These are phyloP conservation scores for Yamadazyma kanchanaburiensis DNA, from an alignment of 1,139 yeast species.

Conservation along the genomic window DNA sequence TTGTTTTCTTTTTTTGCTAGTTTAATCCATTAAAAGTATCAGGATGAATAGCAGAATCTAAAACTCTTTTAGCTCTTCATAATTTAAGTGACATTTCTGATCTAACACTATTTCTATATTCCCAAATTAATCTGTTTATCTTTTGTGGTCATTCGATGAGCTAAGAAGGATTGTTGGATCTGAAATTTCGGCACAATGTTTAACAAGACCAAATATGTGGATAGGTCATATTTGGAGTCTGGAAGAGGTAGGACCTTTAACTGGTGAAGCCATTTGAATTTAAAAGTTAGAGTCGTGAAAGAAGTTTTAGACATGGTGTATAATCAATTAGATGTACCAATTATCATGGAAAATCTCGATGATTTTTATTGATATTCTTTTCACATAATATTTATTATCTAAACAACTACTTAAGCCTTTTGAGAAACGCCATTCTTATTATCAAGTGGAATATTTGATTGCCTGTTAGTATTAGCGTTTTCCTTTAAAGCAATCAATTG, in stretches of 20 bases:
- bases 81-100: conserved; percentile 70
- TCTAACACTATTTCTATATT: conserved; percentile 66
- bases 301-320: too few relatives aligned
- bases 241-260: conserved; percentile 83
- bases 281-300: too few relatives aligned
- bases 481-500: conserved; percentile 94
- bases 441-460: conserved; percentile 13
- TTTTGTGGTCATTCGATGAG: conserved; percentile 56
- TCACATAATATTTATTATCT: neutral
- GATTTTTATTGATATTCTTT: neutral
- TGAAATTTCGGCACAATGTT: conserved; percentile 88
- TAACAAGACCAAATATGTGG: conserved; percentile 86
- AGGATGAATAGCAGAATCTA: conserved; percentile 90
- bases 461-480: conserved; percentile 57
- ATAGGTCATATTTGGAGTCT: conserved; percentile 70
- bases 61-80: conserved; percentile 83
- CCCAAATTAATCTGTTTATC: conserved; percentile 66
- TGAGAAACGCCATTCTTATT: conserved; percentile 6
- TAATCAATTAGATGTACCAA: too few relatives aligned
- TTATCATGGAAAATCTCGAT: too few relatives aligned
- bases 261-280: conserved; percentile 79
- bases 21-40: conserved; percentile 55
- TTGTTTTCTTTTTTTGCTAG: conserved; percentile 4
- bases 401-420: conserved; percentile 8
- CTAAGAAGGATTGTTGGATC: conserved; percentile 89